Percentiles rank a stretch among this genome's conserved stretches.
Evolutionary conservation across 768 basidiomycete species (phyloP).

Genomic region (Russula foetens): DNA sequence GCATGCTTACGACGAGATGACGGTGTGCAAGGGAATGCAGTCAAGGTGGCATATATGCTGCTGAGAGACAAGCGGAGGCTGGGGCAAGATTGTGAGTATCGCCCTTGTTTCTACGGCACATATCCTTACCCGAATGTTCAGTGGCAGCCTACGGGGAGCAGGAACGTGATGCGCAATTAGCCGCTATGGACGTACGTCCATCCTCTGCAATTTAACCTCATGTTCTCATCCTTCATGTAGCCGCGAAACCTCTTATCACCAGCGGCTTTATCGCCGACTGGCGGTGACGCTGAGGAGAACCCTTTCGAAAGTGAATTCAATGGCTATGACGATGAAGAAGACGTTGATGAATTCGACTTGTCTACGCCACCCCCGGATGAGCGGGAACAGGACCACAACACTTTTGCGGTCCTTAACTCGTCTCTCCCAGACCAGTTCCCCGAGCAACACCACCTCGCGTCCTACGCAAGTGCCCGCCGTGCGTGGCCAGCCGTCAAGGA

Average conservation of each 20-base stretch:
- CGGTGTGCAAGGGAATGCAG: conserved; percentile 80
- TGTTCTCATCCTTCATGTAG: conserved; percentile 29
- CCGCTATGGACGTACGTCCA: conserved; percentile 69
- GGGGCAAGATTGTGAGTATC: conserved; percentile 70
- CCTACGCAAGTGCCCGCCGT: conserved; percentile 51
- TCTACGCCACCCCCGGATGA: conserved; percentile 32
- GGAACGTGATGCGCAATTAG: conserved; percentile 74
- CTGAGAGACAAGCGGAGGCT: conserved; percentile 81
- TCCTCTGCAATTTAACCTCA: background rate
- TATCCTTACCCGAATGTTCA: conserved; percentile 25
- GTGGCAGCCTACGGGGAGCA: conserved; percentile 77
- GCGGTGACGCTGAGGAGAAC: conserved; percentile 60
- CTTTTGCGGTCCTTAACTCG: conserved; percentile 85
- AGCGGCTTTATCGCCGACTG: conserved; percentile 52
- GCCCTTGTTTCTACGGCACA: conserved; percentile 10
- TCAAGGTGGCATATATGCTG: conserved; percentile 95
- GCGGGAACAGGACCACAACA: conserved; percentile 41
- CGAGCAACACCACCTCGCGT: conserved; percentile 64
- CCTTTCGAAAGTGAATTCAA: conserved; percentile 75
- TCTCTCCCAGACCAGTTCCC: conserved; percentile 59
- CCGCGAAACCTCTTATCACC: conserved; percentile 67
- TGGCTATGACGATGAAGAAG: conserved; percentile 43
- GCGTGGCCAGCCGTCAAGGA: conserved; percentile 36
- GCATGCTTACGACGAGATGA: conserved; percentile 76
- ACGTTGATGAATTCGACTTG: conserved; percentile 44